Conservation (phyloP, 1,284 basidiomycete species). For the Pseudozyma thailandica region DNA sequence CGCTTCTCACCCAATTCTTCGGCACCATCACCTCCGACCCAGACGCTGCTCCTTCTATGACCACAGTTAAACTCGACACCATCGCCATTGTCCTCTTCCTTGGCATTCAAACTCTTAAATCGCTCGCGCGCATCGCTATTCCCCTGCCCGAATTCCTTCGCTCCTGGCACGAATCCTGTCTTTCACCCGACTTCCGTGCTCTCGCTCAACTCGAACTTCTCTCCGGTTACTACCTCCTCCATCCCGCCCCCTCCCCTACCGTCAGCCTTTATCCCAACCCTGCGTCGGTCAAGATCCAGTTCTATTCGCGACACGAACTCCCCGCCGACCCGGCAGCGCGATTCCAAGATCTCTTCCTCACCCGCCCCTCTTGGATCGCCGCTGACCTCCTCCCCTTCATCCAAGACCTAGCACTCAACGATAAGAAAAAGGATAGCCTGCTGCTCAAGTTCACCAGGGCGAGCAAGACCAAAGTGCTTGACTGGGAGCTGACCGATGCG, state of each 20-base stretch:
- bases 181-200: conserved; percentile 20
- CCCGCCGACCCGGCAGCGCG: conserved; percentile 60
- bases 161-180: conserved; percentile 28
- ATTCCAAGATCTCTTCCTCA: conserved; percentile 64
- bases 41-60: background rate
- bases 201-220: conserved; percentile 30
- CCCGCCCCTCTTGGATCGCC: conserved; percentile 58
- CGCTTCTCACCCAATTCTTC: conserved; percentile 56
- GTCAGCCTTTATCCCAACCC: conserved; percentile 20
- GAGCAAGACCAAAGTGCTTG: conserved; percentile 44
- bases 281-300: conserved; percentile 48
- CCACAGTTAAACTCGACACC: conserved; percentile 34
- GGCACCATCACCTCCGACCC: conserved; percentile 15
- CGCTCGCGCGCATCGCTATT: conserved; percentile 24
- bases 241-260: conserved; percentile 41
- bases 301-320: conserved; percentile 56
- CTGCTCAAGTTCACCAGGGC: conserved; percentile 56
- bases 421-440: conserved; percentile 49
- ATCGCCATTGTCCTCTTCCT: conserved; percentile 44
- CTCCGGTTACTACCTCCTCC: conserved; percentile 49
- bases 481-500: conserved; percentile 31
- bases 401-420: conserved; percentile 44
- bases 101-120: conserved; percentile 49
- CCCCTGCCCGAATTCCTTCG: conserved; percentile 32
- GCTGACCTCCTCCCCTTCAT: conserved; percentile 68